Evolutionary conservation across 129 eudicot species (phyloP).

Genomic region (Silybum marianum): DNA sequence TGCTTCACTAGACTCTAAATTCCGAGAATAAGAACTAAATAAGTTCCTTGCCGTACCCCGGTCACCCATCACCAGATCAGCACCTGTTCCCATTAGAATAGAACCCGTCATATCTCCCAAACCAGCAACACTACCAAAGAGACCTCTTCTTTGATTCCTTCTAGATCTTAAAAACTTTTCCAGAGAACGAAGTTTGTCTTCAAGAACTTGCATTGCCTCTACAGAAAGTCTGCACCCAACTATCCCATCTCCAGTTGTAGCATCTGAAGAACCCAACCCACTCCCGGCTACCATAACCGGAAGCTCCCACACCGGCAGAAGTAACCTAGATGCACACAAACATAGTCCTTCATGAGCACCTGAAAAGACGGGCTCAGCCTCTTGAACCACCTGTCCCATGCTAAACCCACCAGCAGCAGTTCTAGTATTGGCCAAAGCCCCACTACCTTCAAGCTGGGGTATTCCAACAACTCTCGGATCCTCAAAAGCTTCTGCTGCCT

Average conservation of each 20-base stretch:
- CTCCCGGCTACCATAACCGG: constrained; percentile 66
- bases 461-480: constrained; percentile 92
- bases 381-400: constrained; percentile 99
- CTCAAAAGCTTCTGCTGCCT: constrained; percentile 99
- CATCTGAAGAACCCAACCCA: constrained; percentile 57
- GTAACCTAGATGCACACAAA: constrained; percentile 88
- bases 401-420: constrained; percentile 90
- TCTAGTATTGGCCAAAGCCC: constrained; percentile 77
- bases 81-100: constrained; percentile 70
- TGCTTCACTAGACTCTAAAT: constrained; percentile 52
- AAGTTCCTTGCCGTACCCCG: constrained; percentile 64
- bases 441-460: constrained; percentile 88
- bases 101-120: constrained; percentile 95
- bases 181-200: constrained; percentile 81
- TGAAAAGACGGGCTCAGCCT: constrained; percentile 95
- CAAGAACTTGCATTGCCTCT: constrained; percentile 89
- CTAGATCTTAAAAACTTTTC: constrained; percentile 84
- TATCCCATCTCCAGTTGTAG: constrained; percentile 50
- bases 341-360: constrained; percentile 96
- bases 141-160: constrained; percentile 91
- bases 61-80: constrained; percentile 65
- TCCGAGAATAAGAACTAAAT: constrained; percentile 65
- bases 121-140: constrained; percentile 90
- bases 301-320: constrained; percentile 90
- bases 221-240: constrained; percentile 74